Evolutionary conservation across 768 basidiomycete species (phyloP), one percentile per base, ranked within the genome.

Genomic region (Rhodocollybia butyracea): DNA sequence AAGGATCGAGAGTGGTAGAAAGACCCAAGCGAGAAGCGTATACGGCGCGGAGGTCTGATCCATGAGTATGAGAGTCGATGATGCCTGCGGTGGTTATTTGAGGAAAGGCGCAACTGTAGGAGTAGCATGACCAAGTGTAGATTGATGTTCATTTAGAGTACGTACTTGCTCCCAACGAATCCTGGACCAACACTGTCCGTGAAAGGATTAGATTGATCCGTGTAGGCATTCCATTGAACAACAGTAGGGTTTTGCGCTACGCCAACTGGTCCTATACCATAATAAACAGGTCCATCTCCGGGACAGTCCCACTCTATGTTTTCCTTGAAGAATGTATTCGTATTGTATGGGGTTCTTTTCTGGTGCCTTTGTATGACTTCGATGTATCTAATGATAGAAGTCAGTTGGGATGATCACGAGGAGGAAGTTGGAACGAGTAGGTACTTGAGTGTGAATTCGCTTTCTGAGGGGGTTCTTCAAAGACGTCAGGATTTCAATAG

Each of bases 331-430:
- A 80, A 81, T 0, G 75, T 78, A 53, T 80, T 81, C 13, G 77
- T 75, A 1, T 64, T 65, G 60, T 80, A 81, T 3, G 80, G 79
- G 0, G 78, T 80, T 13, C 79, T 75, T 54, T 81, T 81, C 52
- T 81, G 80, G 60, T 81, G 80, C 31, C 79, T 65, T 32, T 81
- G 80, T 50, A 81, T 78, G 15, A 80, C 68, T 64, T 81, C 78
- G 8, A 80, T 77, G 58, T 76, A 81, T 64, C 75, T 66, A 13
- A 81, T 65, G 2, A 80, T 65, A 74, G 65, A n/a, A 80, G 65
- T 2, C 19, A 62, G 76, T 1, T 72, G 65, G 17, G 58, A 55
- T 0, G n/a, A n/a, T n/a, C n/a, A n/a, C n/a, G n/a, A n/a, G n/a
- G n/a, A n/a, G n/a, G n/a, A n/a, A n/a, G n/a, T n/a, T n/a, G n/a